These are phyloP conservation scores for Cercospora zeae-maydis DNA, from an alignment of 2,329 filamentous ascomycete species.

Conservation along the genomic window DNA sequence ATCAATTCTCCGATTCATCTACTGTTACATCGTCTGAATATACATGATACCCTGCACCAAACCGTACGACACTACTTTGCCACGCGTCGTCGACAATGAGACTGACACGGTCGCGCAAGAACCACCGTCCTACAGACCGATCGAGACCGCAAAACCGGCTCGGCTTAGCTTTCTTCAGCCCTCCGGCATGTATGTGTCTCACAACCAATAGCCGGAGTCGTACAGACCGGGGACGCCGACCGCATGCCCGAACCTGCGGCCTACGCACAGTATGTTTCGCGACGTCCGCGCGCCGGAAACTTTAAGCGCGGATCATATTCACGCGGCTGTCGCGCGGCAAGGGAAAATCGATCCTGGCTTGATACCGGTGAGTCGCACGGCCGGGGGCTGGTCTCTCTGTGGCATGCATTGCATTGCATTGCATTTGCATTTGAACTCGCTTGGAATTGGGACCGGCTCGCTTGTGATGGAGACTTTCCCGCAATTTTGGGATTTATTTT, in stretches of 20 bases:
- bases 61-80: background rate
- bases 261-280: background rate
- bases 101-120: background rate
- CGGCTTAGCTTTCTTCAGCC: background rate
- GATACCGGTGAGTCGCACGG: background rate
- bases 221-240: background rate
- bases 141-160: background rate
- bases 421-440: background rate
- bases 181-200: background rate
- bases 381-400: background rate
- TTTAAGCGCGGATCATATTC: background rate
- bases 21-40: background rate
- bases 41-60: background rate
- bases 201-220: background rate
- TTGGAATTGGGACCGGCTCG: background rate
- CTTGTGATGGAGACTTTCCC: background rate
- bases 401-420: conserved; percentile 1
- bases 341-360: background rate
- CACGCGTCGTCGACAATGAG: background rate
- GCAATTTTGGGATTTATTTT: background rate
- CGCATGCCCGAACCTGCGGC: background rate
- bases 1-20: background rate
- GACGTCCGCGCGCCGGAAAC: conserved; percentile 2
- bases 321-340: conserved; percentile 4
- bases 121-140: background rate